These are phyloP conservation scores for Monilinia aucupariae DNA, from an alignment of 2,329 filamentous ascomycete genomes.

Conservation along the genomic window DNA sequence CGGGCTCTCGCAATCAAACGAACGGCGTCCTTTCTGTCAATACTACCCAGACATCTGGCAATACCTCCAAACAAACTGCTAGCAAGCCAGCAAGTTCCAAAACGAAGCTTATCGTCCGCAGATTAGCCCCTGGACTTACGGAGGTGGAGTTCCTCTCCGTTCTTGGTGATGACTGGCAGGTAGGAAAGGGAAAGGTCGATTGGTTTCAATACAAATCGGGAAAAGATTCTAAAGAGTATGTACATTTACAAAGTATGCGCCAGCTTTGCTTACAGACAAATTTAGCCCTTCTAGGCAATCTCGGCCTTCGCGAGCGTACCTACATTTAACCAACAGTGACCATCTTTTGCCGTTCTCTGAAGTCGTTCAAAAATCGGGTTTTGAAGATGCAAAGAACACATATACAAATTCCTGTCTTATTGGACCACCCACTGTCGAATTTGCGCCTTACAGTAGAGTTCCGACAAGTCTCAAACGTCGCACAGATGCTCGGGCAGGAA, in stretches of 20 bases:
- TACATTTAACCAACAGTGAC: slow-evolving; percentile 71
- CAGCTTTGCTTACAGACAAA: slow-evolving; percentile 16
- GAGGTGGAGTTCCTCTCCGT: slow-evolving; percentile 67
- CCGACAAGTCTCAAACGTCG: slow-evolving; percentile 64
- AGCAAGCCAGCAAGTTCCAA: slow-evolving; percentile 48
- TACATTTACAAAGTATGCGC: slow-evolving; percentile 19
- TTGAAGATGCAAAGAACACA: slow-evolving; percentile 78
- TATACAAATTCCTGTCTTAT: slow-evolving; percentile 66
- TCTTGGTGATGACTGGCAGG: slow-evolving; percentile 75
- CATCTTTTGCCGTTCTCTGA: slow-evolving; percentile 64
- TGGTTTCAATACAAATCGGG: slow-evolving; percentile 70
- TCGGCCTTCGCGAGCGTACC: slow-evolving; percentile 70
- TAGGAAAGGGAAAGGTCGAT: slow-evolving; percentile 75
- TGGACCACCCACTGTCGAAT: slow-evolving; percentile 74
- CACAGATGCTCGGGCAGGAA: slow-evolving; percentile 80
- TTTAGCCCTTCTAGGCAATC: slow-evolving; percentile 77
- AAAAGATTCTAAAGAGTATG: slow-evolving; percentile 80
- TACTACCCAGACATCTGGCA: slow-evolving; percentile 42
- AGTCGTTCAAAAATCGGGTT: slow-evolving; percentile 60
- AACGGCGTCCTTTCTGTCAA: slow-evolving; percentile 51
- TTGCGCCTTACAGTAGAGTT: slow-evolving; percentile 76
- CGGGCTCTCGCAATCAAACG: slow-evolving; percentile 35
- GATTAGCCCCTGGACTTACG: slow-evolving; percentile 81
- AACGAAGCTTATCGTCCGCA: slow-evolving; percentile 78
- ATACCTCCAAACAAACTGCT: slow-evolving; percentile 37